Percentiles rank a stretch among this genome's conserved stretches.
phyloP scores from a whole-genome alignment of 345 rosid genomes.

The Citropsis articulata region DNA sequence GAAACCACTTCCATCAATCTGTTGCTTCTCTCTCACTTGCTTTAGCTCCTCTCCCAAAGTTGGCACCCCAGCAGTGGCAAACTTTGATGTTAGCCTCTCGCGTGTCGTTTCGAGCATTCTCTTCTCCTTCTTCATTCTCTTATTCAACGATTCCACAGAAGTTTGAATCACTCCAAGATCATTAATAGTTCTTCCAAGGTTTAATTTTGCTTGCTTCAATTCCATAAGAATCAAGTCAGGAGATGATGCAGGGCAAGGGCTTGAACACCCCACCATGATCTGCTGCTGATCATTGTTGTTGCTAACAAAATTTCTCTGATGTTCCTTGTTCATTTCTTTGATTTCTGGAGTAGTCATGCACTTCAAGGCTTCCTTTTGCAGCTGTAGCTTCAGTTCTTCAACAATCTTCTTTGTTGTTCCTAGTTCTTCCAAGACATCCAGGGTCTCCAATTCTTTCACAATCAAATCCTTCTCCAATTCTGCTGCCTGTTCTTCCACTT shows the following conservation, averaged over 20 bases:
- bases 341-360: constrained; percentile 48
- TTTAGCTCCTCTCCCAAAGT: constrained; percentile 53
- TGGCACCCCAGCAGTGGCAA: constrained; percentile 37
- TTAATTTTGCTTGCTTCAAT: constrained; percentile 80
- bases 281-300: constrained; percentile 20
- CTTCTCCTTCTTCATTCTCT: constrained; percentile 81
- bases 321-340: constrained; percentile 63
- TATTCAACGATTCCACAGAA: constrained; percentile 71
- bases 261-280: constrained; percentile 25
- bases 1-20: constrained; percentile 7
- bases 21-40: constrained; percentile 39
- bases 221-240: constrained; percentile 79
- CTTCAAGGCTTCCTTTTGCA: constrained; percentile 76
- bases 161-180: constrained; percentile 78
- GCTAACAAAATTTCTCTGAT: constrained; percentile 21
- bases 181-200: constrained; percentile 82
- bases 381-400: constrained; percentile 82
- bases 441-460: constrained; percentile 87
- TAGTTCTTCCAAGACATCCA: constrained; percentile 89
- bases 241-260: constrained; percentile 52
- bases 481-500: constrained; percentile 82
- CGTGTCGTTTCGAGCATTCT: constrained; percentile 57
- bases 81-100: constrained; percentile 59
- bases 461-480: constrained; percentile 90
- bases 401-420: constrained; percentile 82